Conservation (phyloP, 2,329 filamentous ascomycete genomes). For the Phialemonium atrogriseum region DNA sequence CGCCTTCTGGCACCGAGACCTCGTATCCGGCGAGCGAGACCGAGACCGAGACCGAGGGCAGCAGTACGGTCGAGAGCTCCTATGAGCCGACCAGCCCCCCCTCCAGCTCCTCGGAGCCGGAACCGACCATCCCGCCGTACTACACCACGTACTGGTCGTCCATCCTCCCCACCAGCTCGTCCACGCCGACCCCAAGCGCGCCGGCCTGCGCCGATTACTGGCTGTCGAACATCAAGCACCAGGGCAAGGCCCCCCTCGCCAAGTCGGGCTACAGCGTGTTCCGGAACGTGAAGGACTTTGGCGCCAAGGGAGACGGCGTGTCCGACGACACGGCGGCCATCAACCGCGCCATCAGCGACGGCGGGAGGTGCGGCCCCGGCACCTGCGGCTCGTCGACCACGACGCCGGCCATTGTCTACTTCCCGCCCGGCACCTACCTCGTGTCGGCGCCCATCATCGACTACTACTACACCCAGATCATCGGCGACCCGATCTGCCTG, state of each 20-base stretch:
- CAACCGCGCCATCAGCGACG: conserved; percentile 16
- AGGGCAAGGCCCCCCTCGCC: conserved; percentile 16
- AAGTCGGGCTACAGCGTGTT: conserved; percentile 14
- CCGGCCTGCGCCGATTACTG: conserved; percentile 15
- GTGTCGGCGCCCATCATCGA: conserved; percentile 62
- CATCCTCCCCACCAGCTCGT: conserved; percentile 1
- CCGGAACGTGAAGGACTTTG: conserved; percentile 18
- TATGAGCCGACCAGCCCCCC: background rate
- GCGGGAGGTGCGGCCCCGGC: conserved; percentile 14
- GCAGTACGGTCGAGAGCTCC: background rate
- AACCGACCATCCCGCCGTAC: no score
- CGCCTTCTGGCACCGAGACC: background rate
- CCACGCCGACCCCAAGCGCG: conserved; percentile 5
- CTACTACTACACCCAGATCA: conserved; percentile 71
- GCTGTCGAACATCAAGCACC: conserved; percentile 16
- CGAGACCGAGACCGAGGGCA: background rate
- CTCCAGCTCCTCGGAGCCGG: conserved; percentile 1
- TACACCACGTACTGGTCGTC: conserved; percentile 1
- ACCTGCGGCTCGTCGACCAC: conserved; percentile 15
- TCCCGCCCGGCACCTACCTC: conserved; percentile 51
- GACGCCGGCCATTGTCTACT: conserved; percentile 21
- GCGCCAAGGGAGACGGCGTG: conserved; percentile 15
- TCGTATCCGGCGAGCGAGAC: background rate
- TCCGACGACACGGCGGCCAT: conserved; percentile 18
- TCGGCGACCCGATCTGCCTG: conserved; percentile 56